Conservation (phyloP, 371 early-diverging fungal species). For the Entomophthora muscae region DNA sequence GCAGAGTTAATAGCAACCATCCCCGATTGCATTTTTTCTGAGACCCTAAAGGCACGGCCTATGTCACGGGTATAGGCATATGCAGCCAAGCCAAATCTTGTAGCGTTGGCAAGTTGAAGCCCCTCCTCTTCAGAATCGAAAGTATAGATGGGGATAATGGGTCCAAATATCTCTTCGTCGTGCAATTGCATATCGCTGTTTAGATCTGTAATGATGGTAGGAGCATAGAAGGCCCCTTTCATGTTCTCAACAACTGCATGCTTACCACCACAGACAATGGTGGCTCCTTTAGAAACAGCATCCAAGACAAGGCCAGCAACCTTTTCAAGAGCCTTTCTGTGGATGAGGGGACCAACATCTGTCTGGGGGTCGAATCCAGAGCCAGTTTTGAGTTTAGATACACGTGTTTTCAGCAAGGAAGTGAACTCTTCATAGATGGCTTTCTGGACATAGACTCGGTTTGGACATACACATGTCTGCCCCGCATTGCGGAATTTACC, state of each 20-base stretch:
- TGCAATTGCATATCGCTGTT: constrained; percentile 34
- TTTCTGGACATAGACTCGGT: constrained; percentile 72
- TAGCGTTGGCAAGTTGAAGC: constrained; percentile 47
- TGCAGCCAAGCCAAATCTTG: constrained; percentile 56
- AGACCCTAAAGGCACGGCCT: constrained; percentile 55
- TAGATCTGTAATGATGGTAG: constrained; percentile 47
- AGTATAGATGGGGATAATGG: constrained; percentile 45
- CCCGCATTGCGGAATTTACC: constrained; percentile 78
- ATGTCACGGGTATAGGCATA: constrained; percentile 68
- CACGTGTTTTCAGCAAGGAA: constrained; percentile 24
- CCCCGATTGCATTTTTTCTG: constrained; percentile 63
- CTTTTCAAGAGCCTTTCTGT: constrained; percentile 41
- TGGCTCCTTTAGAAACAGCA: constrained; percentile 47
- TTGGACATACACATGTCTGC: constrained; percentile 73
- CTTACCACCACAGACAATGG: constrained; percentile 34
- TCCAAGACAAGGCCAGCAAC: constrained; percentile 48
- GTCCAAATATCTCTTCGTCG: constrained; percentile 64
- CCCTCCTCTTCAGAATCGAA: constrained; percentile 56
- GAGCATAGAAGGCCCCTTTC: constrained; percentile 46
- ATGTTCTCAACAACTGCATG: constrained; percentile 9
- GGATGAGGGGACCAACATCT: constrained; percentile 69
- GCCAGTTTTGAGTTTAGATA: constrained; percentile 42
- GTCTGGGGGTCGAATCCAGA: constrained; percentile 43
- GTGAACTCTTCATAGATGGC: constrained; percentile 52
- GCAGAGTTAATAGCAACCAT: constrained; percentile 85